Evolutionary conservation across 306 rosid genomes (phyloP).

Genomic region (Prunus mira): DNA sequence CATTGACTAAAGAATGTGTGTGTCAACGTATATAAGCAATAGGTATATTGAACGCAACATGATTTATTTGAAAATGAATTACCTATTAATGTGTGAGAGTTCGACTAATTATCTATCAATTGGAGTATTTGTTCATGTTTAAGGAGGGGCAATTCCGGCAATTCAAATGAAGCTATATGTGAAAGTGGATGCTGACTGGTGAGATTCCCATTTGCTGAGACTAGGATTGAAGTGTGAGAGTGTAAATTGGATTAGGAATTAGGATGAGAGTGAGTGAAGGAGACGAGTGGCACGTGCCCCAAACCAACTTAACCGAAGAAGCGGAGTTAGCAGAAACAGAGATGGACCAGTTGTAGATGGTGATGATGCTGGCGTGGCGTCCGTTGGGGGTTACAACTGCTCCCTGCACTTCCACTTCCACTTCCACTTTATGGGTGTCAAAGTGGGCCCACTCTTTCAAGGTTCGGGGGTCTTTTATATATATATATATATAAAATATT

Average conservation of each 20-base stretch:
- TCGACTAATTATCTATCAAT: too few relatives aligned
- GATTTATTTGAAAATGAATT: too few relatives aligned
- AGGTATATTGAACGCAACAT: too few relatives aligned
- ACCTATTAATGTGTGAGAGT: too few relatives aligned
- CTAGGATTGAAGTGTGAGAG: neutral
- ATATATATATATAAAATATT: too few relatives aligned
- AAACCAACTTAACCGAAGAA: neutral
- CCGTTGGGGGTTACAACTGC: constrained; percentile 30
- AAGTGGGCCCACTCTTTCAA: neutral
- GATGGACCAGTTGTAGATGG: neutral
- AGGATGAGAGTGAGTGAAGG: neutral
- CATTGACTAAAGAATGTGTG: too few relatives aligned
- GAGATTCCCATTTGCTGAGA: neutral
- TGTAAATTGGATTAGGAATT: neutral
- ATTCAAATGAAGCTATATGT: neutral
- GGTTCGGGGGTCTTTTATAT: neutral
- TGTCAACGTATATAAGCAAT: too few relatives aligned
- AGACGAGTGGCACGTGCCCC: constrained; percentile 14
- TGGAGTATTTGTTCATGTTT: too few relatives aligned
- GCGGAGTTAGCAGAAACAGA: constrained; percentile 8
- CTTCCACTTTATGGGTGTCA: neutral
- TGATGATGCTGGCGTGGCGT: constrained; percentile 7
- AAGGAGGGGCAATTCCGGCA: neutral
- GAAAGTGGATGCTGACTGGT: constrained; percentile 8
- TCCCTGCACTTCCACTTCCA: neutral